Evolutionary conservation across 768 basidiomycete genomes (phyloP).

Genomic region (Suillus alpinus): DNA sequence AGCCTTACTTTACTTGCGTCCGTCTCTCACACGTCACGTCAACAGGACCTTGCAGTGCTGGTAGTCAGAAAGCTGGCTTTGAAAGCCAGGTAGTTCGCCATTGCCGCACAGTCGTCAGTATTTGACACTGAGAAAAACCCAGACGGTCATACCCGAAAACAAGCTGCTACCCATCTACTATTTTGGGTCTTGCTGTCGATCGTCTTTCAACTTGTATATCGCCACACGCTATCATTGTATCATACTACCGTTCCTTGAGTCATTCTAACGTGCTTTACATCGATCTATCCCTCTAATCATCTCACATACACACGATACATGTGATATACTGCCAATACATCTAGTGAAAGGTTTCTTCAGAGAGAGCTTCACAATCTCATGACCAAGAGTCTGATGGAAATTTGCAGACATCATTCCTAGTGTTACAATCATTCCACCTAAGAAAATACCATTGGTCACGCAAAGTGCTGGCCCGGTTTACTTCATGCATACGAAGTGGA

Average conservation of each 20-base stretch:
- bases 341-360: background rate
- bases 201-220: background rate
- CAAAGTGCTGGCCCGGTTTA: background rate
- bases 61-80: conserved; percentile 6
- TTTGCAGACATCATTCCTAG: background rate
- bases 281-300: background rate
- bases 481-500: background rate
- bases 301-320: background rate
- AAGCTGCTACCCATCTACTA: background rate
- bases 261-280: background rate
- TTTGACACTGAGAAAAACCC: background rate
- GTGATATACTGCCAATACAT: background rate
- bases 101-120: too few species aligned
- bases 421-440: background rate
- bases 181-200: background rate
- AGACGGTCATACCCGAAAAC: background rate
- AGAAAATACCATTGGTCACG: background rate
- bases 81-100: background rate
- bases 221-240: background rate
- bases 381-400: background rate
- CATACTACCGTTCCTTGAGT: background rate
- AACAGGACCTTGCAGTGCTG: conserved; percentile 24
- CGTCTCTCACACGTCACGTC: conserved; percentile 5
- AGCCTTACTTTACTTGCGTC: background rate
- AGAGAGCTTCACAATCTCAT: background rate